Evolutionary conservation across 1,284 basidiomycete species (phyloP), one percentile per base, ranked within the genome.

Genomic region (Malassezia furfur): DNA sequence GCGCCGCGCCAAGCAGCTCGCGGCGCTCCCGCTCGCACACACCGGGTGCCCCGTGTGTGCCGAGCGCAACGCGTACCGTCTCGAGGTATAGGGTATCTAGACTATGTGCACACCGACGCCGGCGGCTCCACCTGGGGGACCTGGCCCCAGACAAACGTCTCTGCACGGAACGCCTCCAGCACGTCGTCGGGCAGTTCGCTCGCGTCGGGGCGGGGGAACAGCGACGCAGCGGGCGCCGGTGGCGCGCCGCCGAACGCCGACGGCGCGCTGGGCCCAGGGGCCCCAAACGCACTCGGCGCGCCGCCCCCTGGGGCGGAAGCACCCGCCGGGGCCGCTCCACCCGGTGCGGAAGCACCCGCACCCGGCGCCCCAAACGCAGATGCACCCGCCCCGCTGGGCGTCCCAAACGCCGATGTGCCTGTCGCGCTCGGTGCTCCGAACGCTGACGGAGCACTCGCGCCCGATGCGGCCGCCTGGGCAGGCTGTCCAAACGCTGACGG

Each of bases 61-160:
- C 2, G 28, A 32, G n/a, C 37, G 41, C 3, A 14, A 25, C 15
- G 14, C 31, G 10, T 44, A 57, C 28, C 30, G 50, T 19, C 25
- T 56, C n/a, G 17, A 28, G 19, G 46, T 7, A 34, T 52, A 47
- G 51, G 51, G 41, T 38, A 51, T 36, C 17, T 22, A 40, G 38
- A 36, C 31, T 57, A 57, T 34, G 50, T 39, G 37, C 38, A 52
- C 6, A 57, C 34, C 6, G 55, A 37, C 2, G n/a, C 22, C 6
- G 55, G 55, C 9, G 55, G 55, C 50, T 57, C 55, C n/a, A 45
- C 43, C 15, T 47, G 48, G 14, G 55, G 55, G 7, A 57, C 47
- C 7, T 31, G 19, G 15, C 32, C 55, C 55, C 55, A 57, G 9
- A 21, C 17, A 45, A 57, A 57, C 10, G 30, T n/a, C 6, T 48